phyloP scores from a whole-genome alignment of 257 asterid species.

The Capsicum baccatum region DNA sequence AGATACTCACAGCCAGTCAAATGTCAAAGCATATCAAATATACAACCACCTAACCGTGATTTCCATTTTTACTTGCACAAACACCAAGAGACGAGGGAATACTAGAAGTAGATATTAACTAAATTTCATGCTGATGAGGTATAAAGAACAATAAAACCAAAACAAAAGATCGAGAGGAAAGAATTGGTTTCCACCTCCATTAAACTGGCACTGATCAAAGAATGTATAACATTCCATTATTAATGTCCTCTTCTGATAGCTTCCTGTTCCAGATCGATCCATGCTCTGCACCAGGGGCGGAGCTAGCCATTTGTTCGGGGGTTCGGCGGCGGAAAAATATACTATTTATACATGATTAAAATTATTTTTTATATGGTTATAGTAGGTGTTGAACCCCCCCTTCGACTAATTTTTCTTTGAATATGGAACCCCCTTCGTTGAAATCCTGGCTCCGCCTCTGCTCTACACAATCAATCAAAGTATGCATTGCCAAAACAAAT shows the following conservation, averaged over 20 bases:
- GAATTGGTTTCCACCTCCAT: constrained; percentile 66
- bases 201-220: constrained; percentile 75
- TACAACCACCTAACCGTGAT: background rate
- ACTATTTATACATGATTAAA: too few species aligned
- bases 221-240: constrained; percentile 56
- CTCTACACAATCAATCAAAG: constrained; percentile 15
- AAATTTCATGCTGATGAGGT: background rate
- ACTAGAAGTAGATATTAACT: background rate
- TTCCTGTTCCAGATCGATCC: constrained; percentile 70
- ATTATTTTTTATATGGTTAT: too few species aligned
- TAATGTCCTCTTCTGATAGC: constrained; percentile 63
- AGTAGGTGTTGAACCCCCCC: too few species aligned
- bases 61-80: background rate
- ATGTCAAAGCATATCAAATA: background rate
- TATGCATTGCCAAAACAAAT: constrained; percentile 20
- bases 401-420: too few species aligned
- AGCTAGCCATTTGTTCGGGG: too few species aligned
- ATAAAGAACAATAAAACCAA: background rate
- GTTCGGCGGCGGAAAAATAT: too few species aligned
- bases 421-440: too few species aligned
- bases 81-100: background rate
- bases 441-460: too few species aligned
- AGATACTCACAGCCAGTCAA: background rate
- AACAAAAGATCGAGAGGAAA: constrained; percentile 11
- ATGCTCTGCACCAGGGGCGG: constrained; percentile 51